These are phyloP conservation scores for Yamadazyma aaseri DNA, from an alignment of 1,139 yeast species.

Conservation along the genomic window DNA sequence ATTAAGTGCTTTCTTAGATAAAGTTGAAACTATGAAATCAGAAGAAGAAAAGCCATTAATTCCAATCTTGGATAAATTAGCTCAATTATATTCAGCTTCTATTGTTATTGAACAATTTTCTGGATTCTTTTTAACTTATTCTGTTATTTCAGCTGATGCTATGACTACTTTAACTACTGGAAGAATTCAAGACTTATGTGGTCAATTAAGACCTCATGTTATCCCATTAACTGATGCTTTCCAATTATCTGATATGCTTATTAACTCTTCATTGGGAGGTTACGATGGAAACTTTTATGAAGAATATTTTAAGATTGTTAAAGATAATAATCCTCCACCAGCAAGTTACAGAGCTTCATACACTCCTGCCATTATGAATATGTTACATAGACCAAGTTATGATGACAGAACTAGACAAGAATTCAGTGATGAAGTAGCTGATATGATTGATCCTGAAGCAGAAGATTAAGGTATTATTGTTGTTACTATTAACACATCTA, in stretches of 20 bases:
- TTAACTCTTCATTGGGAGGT: slow-evolving; percentile 44
- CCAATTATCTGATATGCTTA: slow-evolving; percentile 45
- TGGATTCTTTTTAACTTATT: slow-evolving; percentile 41
- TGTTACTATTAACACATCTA: too few species aligned
- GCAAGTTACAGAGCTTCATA: slow-evolving; percentile 40
- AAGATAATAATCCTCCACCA: slow-evolving; percentile 39
- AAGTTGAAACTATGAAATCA: slow-evolving; percentile 23
- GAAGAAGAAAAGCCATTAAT: slow-evolving; percentile 24
- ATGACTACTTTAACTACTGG: slow-evolving; percentile 32
- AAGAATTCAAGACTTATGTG: slow-evolving; percentile 35
- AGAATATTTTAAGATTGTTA: slow-evolving; percentile 42
- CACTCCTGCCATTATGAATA: slow-evolving; percentile 30
- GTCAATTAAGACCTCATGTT: slow-evolving; percentile 43
- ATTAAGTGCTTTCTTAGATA: slow-evolving; percentile 30
- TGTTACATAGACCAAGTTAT: slow-evolving; percentile 38
- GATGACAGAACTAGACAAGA: slow-evolving; percentile 43
- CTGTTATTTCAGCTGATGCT: slow-evolving; percentile 32
- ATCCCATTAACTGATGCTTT: slow-evolving; percentile 49
- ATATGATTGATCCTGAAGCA: slow-evolving; percentile 23
- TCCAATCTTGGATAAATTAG: slow-evolving; percentile 28
- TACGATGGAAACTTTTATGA: slow-evolving; percentile 49
- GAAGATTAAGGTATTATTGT: too few species aligned
- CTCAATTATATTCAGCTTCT: slow-evolving; percentile 28
- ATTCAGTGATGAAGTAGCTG: slow-evolving; percentile 36
- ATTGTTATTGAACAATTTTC: slow-evolving; percentile 37